Evolutionary conservation across 306 rosid species (phyloP).

Genomic region (Pyrus communis): DNA sequence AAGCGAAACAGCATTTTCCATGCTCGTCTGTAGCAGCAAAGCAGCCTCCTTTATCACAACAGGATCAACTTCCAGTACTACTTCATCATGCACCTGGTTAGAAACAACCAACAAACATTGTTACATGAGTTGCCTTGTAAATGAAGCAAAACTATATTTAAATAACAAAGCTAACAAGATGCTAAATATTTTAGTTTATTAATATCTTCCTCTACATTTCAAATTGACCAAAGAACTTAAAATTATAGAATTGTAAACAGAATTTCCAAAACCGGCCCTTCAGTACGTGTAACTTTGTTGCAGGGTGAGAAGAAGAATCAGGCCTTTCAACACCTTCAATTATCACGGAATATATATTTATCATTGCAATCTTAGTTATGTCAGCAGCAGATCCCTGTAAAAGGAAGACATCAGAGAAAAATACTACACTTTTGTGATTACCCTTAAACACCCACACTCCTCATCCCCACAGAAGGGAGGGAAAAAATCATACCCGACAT

Average conservation of each 20-base stretch:
- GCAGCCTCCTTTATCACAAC: constrained; percentile 70
- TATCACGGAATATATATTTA: constrained; percentile 55
- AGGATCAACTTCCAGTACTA: constrained; percentile 89
- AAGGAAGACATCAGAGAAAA: too few species aligned
- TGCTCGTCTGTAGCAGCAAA: constrained; percentile 57
- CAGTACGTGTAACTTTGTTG: constrained; percentile 35
- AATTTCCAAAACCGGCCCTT: constrained; percentile 33
- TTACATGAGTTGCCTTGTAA: neutral
- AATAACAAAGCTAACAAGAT: neutral
- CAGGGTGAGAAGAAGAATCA: constrained; percentile 35
- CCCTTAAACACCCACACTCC: too few species aligned
- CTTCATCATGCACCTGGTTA: constrained; percentile 87
- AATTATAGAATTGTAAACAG: neutral
- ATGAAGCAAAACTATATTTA: neutral
- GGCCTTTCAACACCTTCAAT: constrained; percentile 30
- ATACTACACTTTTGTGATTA: too few species aligned
- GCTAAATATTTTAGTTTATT: too few species aligned
- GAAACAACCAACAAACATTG: constrained; percentile 3
- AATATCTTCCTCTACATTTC: neutral
- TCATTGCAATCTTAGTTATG: constrained; percentile 85
- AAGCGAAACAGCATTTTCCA: constrained; percentile 88
- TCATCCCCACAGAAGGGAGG: too few species aligned
- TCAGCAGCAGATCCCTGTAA: constrained; percentile 93
- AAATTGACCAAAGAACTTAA: neutral
- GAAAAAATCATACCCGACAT: too few species aligned